Evolutionary conservation across 2,329 filamentous ascomycete genomes (phyloP).

Genomic region (Chalara sp.): DNA sequence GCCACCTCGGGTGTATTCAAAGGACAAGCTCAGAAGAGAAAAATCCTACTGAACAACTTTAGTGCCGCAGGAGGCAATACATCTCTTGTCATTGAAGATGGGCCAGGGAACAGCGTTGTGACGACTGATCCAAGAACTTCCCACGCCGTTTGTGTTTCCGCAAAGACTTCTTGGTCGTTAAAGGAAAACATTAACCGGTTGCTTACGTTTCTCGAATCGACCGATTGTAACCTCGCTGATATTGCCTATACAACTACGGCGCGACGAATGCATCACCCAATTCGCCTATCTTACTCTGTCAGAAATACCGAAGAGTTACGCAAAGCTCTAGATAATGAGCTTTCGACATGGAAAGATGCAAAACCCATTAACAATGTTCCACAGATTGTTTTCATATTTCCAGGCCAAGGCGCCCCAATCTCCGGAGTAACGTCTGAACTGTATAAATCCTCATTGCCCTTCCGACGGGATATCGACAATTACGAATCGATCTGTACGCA

Average conservation of each 20-base stretch:
- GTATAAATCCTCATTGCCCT: constrained; percentile 39
- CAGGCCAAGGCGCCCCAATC: constrained; percentile 30
- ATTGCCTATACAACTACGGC: constrained; percentile 12
- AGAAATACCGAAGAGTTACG: constrained; percentile 27
- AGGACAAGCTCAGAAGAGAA: neutral
- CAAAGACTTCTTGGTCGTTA: constrained; percentile 23
- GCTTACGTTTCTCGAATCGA: neutral
- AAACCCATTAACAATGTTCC: constrained; percentile 2
- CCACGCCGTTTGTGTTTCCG: constrained; percentile 39
- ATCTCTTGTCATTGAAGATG: constrained; percentile 5
- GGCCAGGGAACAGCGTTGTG: constrained; percentile 19
- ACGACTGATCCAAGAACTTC: constrained; percentile 31
- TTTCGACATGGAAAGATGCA: neutral
- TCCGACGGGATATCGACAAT: constrained; percentile 4
- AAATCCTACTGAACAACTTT: neutral
- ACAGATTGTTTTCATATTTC: constrained; percentile 16
- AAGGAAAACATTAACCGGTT: constrained; percentile 4
- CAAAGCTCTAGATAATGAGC: neutral
- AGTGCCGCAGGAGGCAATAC: constrained; percentile 9
- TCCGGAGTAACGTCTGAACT: constrained; percentile 37
- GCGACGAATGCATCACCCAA: constrained; percentile 49
- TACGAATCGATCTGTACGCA: constrained; percentile 1
- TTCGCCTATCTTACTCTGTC: constrained; percentile 41
- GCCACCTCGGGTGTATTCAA: neutral
- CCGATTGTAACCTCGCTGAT: constrained; percentile 1